These are phyloP conservation scores for Fusarium transvaalense DNA, from an alignment of 2,329 filamentous ascomycete species.

Conservation along the genomic window DNA sequence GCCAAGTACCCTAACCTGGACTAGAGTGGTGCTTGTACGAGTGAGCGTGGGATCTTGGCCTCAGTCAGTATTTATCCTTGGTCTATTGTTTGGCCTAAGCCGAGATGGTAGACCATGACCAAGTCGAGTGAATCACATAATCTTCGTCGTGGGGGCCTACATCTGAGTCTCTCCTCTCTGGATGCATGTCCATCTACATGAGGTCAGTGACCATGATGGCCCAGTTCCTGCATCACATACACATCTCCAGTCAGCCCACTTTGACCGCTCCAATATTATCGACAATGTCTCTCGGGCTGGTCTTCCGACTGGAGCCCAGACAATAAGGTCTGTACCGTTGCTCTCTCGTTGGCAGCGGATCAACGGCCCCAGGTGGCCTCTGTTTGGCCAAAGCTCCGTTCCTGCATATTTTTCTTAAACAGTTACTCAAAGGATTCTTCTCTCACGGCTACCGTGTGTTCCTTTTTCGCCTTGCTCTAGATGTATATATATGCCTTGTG, in stretches of 20 bases:
- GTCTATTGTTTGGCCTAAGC: neutral
- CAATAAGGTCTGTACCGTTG: constrained; percentile 11
- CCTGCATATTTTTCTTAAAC: neutral
- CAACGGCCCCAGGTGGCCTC: neutral
- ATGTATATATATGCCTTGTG: neutral
- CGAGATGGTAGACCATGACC: neutral
- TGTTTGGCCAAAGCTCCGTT: neutral
- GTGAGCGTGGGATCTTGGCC: constrained; percentile 1
- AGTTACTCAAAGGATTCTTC: neutral
- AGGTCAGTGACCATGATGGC: neutral
- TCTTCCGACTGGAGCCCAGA: constrained; percentile 16
- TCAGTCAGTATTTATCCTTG: constrained; percentile 1
- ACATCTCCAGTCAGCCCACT: constrained; percentile 1
- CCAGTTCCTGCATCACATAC: constrained; percentile 7
- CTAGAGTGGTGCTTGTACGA: neutral
- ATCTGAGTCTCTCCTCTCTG: neutral
- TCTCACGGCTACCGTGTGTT: neutral
- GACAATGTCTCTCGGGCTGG: constrained; percentile 16
- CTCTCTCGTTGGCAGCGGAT: constrained; percentile 22
- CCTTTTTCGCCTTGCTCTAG: neutral
- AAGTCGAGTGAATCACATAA: neutral
- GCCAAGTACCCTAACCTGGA: neutral
- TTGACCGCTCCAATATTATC: constrained; percentile 1
- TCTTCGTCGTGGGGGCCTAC: neutral
- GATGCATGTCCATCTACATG: neutral